A percentile compares a stretch with the other conserved stretches of the same genome.
Conservation (phyloP, 495 filamentous ascomycete species). For the Neurospora discreta region DNA sequence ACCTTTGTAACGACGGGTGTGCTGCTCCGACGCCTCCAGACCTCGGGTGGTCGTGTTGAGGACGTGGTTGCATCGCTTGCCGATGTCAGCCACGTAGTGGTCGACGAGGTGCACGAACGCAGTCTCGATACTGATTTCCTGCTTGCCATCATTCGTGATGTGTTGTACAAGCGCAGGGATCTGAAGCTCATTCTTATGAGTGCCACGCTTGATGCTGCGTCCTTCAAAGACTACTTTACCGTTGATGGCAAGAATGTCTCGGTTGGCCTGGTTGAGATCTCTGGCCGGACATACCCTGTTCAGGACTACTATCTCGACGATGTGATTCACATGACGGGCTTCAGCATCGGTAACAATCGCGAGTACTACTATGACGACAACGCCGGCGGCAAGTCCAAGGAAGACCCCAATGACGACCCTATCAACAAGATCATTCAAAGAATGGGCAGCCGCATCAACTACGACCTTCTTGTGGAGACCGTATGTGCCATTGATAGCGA, state of each 20-base stretch:
- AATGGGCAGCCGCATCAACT: conserved; percentile 83
- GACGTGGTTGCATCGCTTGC: conserved; percentile 71
- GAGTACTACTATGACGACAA: conserved; percentile 24
- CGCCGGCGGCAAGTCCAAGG: conserved; percentile 25
- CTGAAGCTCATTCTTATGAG: conserved; percentile 96
- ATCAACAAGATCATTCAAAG: conserved; percentile 59
- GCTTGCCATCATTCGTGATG: conserved; percentile 75
- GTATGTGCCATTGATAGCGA: conserved; percentile 71
- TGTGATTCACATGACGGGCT: conserved; percentile 68
- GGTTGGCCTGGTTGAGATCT: conserved; percentile 74
- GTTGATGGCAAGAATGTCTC: conserved; percentile 36
- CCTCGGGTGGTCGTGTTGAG: conserved; percentile 61
- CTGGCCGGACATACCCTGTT: conserved; percentile 83
- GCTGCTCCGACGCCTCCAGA: conserved; percentile 79
- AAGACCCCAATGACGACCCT: conserved; percentile 20
- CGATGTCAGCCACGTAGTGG: conserved; percentile 87
- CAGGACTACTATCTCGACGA: conserved; percentile 86
- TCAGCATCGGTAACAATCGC: conserved; percentile 34
- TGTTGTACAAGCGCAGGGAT: conserved; percentile 63
- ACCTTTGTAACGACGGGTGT: conserved; percentile 97
- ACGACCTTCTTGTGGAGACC: conserved; percentile 70
- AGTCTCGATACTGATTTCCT: conserved; percentile 94
- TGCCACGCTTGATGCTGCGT: conserved; percentile 82
- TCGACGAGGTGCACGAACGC: conserved; percentile 95
- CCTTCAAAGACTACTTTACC: conserved; percentile 79